Conservation (phyloP, 2,329 filamentous ascomycete genomes). For the Botrytis sinoallii region DNA sequence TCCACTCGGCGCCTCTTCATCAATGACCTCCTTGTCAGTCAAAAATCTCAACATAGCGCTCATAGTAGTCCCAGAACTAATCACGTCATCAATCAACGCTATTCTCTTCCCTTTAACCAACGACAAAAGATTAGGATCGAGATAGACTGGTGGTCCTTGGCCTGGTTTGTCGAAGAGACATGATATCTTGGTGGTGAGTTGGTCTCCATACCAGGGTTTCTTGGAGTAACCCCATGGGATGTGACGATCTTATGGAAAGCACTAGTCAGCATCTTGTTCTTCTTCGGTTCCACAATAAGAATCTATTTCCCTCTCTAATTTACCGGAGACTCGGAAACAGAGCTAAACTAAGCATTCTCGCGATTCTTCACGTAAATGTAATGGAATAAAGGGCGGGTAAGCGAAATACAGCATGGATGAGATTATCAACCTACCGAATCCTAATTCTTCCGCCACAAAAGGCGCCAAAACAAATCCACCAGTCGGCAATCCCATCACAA, state of each 20-base stretch:
- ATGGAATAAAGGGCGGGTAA: background rate
- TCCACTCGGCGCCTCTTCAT: too few species aligned
- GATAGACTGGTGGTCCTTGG: background rate
- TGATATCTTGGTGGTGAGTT: background rate
- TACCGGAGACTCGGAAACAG: background rate
- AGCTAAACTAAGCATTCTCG: background rate
- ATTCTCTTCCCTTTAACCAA: slow-evolving; percentile 5
- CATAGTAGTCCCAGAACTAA: slow-evolving; percentile 3
- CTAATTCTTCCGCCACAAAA: slow-evolving; percentile 8
- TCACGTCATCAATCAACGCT: slow-evolving; percentile 9
- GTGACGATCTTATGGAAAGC: background rate
- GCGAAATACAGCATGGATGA: background rate
- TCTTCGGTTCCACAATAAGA: background rate
- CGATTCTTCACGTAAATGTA: background rate
- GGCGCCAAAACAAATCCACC: slow-evolving; percentile 9
- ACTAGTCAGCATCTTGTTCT: background rate
- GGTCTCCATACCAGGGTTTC: background rate
- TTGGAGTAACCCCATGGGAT: slow-evolving; percentile 1
- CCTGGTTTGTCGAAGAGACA: background rate
- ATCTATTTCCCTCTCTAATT: background rate
- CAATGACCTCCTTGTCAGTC: background rate
- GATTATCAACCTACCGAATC: background rate
- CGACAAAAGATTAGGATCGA: slow-evolving; percentile 7
- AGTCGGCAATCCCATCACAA: background rate
- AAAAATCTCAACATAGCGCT: slow-evolving; percentile 1